phyloP scores from a whole-genome alignment of 768 basidiomycete genomes.

The Pleurotus platypus region DNA sequence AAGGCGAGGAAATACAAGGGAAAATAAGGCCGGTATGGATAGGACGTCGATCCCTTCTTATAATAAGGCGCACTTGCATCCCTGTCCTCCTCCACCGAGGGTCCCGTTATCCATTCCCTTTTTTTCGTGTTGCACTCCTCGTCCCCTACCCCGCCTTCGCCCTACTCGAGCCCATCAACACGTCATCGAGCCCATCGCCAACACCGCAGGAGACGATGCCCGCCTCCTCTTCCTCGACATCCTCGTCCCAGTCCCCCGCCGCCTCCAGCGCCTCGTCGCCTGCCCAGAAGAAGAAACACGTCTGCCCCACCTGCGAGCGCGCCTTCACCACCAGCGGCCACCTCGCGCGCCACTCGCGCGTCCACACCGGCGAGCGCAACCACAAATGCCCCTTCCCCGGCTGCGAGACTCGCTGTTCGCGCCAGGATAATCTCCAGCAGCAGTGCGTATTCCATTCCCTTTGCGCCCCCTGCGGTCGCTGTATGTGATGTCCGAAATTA shows the following conservation, averaged over 20 bases:
- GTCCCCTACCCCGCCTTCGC: neutral
- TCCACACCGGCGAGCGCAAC: conserved; percentile 90
- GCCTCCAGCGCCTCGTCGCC: conserved; percentile 23
- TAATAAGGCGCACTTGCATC: too few species aligned
- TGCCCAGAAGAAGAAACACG: conserved; percentile 46
- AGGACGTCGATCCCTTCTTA: too few species aligned
- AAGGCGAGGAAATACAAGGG: too few species aligned
- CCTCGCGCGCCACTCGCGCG: conserved; percentile 81
- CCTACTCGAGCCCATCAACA: neutral
- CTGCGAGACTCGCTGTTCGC: conserved; percentile 87
- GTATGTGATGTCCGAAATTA: neutral
- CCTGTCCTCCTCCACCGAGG: too few species aligned
- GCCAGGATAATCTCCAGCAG: conserved; percentile 82
- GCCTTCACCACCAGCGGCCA: conserved; percentile 89
- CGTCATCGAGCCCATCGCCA: neutral
- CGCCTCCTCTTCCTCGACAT: conserved; percentile 19
- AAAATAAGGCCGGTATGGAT: too few species aligned
- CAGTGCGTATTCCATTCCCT: conserved; percentile 38
- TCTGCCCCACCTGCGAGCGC: conserved; percentile 71
- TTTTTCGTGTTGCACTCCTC: too few species aligned
- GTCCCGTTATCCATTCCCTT: too few species aligned
- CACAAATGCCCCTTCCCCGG: conserved; percentile 95
- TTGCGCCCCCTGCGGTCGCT: too few species aligned
- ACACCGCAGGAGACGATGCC: neutral
- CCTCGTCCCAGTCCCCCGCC: conserved; percentile 25